phyloP scores from a whole-genome alignment of 805 yeast species.

The Metschnikowia sp. region DNA sequence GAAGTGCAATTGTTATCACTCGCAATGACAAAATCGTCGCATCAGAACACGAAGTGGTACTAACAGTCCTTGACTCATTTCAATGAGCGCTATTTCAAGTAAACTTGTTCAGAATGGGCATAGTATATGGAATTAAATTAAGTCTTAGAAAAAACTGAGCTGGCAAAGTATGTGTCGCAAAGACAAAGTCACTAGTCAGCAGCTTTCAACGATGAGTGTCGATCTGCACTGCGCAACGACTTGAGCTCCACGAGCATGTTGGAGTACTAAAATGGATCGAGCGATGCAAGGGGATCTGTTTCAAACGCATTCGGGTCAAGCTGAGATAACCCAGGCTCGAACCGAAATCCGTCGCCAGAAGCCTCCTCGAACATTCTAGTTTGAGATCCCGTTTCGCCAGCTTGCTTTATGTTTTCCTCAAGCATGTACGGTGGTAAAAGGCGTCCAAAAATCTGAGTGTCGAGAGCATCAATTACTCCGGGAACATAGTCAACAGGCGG shows the following conservation, averaged over 20 bases:
- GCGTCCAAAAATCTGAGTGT: constrained; percentile 79
- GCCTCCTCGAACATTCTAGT: neutral
- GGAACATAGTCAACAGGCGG: constrained; percentile 52
- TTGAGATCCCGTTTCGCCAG: constrained; percentile 3
- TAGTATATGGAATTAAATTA: no score
- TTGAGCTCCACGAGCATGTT: neutral
- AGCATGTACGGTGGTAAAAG: constrained; percentile 84
- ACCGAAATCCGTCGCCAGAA: neutral
- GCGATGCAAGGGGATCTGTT: constrained; percentile 6
- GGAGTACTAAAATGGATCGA: constrained; percentile 6
- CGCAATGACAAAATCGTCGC: no score
- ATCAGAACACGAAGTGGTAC: no score
- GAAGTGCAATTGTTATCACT: no score
- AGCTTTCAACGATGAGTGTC: no score
- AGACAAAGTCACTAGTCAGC: no score
- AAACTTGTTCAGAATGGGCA: no score
- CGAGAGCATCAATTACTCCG: constrained; percentile 81
- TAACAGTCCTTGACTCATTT: no score
- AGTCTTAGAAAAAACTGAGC: no score
- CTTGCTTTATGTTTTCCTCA: constrained; percentile 20
- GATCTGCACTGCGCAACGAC: no score
- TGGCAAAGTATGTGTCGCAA: no score
- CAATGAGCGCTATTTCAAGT: no score
- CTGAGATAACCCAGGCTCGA: constrained; percentile 2
- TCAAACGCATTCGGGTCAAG: neutral